phyloP scores from a whole-genome alignment of 2,329 filamentous ascomycete species.

The Xylariaceae sp. region DNA sequence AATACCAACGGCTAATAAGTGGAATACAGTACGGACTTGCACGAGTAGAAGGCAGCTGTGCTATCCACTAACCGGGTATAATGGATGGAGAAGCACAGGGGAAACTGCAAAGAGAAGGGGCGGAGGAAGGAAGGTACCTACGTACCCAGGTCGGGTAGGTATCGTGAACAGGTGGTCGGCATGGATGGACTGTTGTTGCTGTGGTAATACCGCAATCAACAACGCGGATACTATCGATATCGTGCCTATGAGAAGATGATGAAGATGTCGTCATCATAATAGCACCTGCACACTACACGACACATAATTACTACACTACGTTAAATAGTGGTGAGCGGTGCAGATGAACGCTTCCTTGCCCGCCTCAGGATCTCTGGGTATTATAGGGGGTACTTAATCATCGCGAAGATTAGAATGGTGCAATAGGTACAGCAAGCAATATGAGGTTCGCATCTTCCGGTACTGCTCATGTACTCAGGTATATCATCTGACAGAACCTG shows the following conservation, averaged over 20 bases:
- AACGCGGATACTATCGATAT: not conserved
- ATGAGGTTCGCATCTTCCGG: not conserved
- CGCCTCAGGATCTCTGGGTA: too few species aligned
- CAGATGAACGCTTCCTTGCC: not conserved
- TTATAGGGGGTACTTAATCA: too few species aligned
- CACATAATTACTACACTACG: not conserved
- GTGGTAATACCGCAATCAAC: not conserved
- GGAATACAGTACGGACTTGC: too few species aligned
- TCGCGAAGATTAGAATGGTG: too few species aligned
- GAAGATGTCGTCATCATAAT: conserved; percentile 7
- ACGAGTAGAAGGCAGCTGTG: not conserved
- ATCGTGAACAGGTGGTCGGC: not conserved
- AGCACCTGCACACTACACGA: not conserved
- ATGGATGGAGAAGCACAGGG: not conserved
- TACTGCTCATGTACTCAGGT: not conserved
- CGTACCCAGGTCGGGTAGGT: not conserved
- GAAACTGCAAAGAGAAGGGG: not conserved
- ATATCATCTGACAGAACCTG: not conserved
- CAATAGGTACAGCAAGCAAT: not conserved
- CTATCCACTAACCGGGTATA: not conserved
- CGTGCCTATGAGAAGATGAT: not conserved
- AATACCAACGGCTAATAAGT: too few species aligned
- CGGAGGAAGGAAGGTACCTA: not conserved
- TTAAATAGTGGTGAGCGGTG: not conserved
- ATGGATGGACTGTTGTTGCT: conserved; percentile 12